A percentile compares a stretch with the other conserved stretches of the same genome.
phyloP scores from a whole-genome alignment of 805 yeast genomes.

The Candida dajiaensis region DNA sequence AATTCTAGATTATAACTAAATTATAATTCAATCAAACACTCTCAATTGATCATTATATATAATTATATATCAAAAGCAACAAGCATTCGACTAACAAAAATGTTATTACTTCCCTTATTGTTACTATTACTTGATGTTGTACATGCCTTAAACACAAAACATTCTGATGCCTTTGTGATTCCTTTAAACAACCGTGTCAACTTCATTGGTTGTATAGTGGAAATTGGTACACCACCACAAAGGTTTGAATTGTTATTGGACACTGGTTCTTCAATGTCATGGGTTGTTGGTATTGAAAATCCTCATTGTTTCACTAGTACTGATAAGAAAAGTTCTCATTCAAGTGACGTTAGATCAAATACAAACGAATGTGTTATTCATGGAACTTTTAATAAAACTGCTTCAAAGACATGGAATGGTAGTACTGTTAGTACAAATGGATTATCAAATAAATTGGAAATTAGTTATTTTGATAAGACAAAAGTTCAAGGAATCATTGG shows the following conservation, averaged over 20 bases:
- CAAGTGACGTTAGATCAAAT: neutral
- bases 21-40: no score
- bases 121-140: no score
- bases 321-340: neutral
- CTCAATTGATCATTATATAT: no score
- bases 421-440: neutral
- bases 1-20: no score
- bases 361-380: slow-evolving; percentile 3
- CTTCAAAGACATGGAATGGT: slow-evolving; percentile 1
- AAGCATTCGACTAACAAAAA: no score
- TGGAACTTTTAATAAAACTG: slow-evolving; percentile 6
- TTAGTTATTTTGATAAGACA: slow-evolving; percentile 3
- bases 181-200: slow-evolving; percentile 9
- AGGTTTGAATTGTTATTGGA: slow-evolving; percentile 26
- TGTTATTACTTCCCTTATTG: neutral
- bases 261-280: slow-evolving; percentile 30
- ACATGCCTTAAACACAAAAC: neutral
- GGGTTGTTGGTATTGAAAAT: slow-evolving; percentile 24
- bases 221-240: slow-evolving; percentile 21
- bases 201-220: slow-evolving; percentile 3
- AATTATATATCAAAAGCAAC: no score
- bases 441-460: neutral
- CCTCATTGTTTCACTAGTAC: slow-evolving; percentile 7
- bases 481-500: slow-evolving; percentile 5
- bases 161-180: slow-evolving; percentile 4